Evolutionary conservation across 1,139 yeast species (phyloP).

Genomic region (Suhomyces bribrorum): DNA sequence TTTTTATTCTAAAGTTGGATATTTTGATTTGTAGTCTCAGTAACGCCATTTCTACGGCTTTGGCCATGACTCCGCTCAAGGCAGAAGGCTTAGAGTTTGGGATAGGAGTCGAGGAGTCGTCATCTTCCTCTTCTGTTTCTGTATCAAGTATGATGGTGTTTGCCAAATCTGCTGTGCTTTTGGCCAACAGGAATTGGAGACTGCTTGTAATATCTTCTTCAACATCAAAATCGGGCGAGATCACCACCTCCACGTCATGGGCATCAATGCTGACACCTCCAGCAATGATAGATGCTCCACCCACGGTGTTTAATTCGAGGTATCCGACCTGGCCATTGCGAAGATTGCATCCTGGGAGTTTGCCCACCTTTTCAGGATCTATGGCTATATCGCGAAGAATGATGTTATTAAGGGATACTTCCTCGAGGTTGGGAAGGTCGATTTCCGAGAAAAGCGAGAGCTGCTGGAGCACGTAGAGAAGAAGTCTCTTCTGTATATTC

Average conservation of each 20-base stretch:
- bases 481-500: constrained; percentile 76
- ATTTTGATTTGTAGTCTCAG: constrained; percentile 58
- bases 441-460: constrained; percentile 81
- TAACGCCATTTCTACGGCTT: constrained; percentile 69
- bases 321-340: constrained; percentile 62
- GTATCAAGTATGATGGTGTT: constrained; percentile 49
- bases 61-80: constrained; percentile 57
- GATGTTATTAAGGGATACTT: constrained; percentile 62
- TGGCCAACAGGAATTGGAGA: constrained; percentile 52
- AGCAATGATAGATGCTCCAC: constrained; percentile 36
- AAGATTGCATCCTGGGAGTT: constrained; percentile 64
- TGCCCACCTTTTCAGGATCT: constrained; percentile 69
- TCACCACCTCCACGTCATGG: constrained; percentile 54
- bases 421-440: constrained; percentile 75
- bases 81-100: constrained; percentile 31
- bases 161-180: constrained; percentile 67
- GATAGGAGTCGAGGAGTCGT: constrained; percentile 13
- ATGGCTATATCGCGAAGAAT: constrained; percentile 63
- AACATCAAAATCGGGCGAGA: constrained; percentile 49
- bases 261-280: constrained; percentile 71
- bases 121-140: constrained; percentile 16
- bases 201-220: constrained; percentile 31
- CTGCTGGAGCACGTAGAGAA: constrained; percentile 78
- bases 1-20: constrained; percentile 43
- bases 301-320: constrained; percentile 40